These are phyloP conservation scores for Rubia yunnanensis DNA, from an alignment of 257 asterid genomes.

Conservation along the genomic window DNA sequence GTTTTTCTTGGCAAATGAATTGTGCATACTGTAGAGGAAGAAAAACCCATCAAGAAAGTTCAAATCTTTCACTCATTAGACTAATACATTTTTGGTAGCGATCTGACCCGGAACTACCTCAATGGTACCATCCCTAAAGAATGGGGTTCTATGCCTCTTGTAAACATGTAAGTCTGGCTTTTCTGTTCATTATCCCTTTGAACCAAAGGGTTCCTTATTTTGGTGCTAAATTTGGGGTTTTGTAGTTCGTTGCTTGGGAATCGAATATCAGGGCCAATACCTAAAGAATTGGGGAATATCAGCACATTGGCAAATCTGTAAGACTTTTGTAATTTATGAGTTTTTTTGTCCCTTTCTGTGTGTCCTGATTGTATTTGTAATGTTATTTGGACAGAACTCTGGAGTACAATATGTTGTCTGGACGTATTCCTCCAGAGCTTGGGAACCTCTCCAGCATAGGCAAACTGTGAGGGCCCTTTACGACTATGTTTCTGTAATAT, in stretches of 20 bases:
- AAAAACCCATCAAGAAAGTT: not conserved
- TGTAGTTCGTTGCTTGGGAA: slow-evolving; percentile 57
- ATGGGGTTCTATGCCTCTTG: slow-evolving; percentile 52
- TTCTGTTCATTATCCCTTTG: not conserved
- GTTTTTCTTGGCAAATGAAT: no score
- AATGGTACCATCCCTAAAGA: slow-evolving; percentile 54
- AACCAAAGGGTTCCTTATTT: not conserved
- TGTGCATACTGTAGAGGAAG: no score
- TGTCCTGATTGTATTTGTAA: not conserved
- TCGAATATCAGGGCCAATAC: slow-evolving; percentile 49
- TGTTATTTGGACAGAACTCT: slow-evolving; percentile 23
- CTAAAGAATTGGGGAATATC: slow-evolving; percentile 48
- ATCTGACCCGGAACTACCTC: slow-evolving; percentile 52
- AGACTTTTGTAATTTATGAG: not conserved
- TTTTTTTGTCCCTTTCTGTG: not conserved
- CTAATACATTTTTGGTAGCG: slow-evolving; percentile 31
- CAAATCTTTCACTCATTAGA: not conserved
- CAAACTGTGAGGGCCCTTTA: slow-evolving; percentile 39
- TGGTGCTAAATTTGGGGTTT: not conserved
- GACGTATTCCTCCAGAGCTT: slow-evolving; percentile 56
- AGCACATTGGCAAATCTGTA: slow-evolving; percentile 31
- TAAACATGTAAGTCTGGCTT: slow-evolving; percentile 29
- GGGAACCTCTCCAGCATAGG: slow-evolving; percentile 40
- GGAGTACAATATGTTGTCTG: slow-evolving; percentile 54
- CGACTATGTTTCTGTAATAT: no score